phyloP scores from a whole-genome alignment of 495 filamentous ascomycete species.

The Penicillium goetzii region DNA sequence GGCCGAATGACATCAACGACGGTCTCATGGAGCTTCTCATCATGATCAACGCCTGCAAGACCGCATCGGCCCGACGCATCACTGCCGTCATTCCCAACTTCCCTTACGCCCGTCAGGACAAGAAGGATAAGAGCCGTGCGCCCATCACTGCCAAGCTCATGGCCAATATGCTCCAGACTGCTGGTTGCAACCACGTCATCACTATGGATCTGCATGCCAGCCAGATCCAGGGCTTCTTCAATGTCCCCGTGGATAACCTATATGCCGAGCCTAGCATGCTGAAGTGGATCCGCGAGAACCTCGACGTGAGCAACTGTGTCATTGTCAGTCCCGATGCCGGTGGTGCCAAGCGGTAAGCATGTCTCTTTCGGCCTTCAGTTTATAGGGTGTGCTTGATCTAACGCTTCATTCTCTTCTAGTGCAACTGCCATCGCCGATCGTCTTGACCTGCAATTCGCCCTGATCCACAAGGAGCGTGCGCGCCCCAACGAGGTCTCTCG shows the following conservation, averaged over 20 bases:
- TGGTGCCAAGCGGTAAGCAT: slow-evolving; percentile 84
- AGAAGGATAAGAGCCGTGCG: slow-evolving; percentile 95
- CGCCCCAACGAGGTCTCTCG: slow-evolving; percentile 93
- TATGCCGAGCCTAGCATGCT: slow-evolving; percentile 95
- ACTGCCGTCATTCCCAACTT: slow-evolving; percentile 95
- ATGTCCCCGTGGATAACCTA: slow-evolving; percentile 94
- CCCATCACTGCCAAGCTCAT: slow-evolving; percentile 87
- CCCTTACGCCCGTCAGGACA: slow-evolving; percentile 98
- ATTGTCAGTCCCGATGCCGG: slow-evolving; percentile 97
- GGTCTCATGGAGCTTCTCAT: slow-evolving; percentile 98
- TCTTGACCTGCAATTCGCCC: slow-evolving; percentile 91
- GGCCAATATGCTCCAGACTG: slow-evolving; percentile 97
- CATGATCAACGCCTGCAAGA: slow-evolving; percentile 99
- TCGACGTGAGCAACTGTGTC: slow-evolving; percentile 80
- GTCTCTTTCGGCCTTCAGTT: slow-evolving; percentile 3
- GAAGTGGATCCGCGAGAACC: slow-evolving; percentile 86
- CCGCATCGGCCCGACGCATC: slow-evolving; percentile 90
- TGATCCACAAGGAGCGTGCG: slow-evolving; percentile 98
- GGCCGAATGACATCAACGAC: slow-evolving; percentile 96
- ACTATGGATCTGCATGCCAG: slow-evolving; percentile 78
- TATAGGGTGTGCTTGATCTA: background rate
- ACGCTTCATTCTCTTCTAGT: slow-evolving; percentile 36
- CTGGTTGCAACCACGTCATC: slow-evolving; percentile 84
- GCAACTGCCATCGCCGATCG: slow-evolving; percentile 96
- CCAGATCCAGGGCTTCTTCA: slow-evolving; percentile 88